Evolutionary conservation across 306 rosid genomes (phyloP), one percentile per base, ranked within the genome.

Genomic region (Parietaria judaica): DNA sequence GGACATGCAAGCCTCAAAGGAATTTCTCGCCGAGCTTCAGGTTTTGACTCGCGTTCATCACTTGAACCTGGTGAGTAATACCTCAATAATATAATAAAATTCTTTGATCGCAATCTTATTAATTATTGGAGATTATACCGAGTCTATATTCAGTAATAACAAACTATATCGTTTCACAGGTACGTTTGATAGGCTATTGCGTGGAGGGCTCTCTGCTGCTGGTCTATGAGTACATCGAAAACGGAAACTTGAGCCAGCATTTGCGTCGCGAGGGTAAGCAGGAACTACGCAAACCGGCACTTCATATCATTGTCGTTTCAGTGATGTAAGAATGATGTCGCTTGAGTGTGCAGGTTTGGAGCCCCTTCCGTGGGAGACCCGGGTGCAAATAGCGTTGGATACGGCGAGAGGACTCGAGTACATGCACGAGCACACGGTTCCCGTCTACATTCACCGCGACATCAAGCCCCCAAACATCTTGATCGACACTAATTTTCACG

Each of bases 1-100:
- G 95, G 95, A 84, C 58, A 84, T 84, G 88, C 91, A 82, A 64
- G 91, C 91, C 59, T 78, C 95, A 58, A 78, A 87, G 63, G 91
- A 87, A 50, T 84, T 87, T 65, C 80, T 80, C 46, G 81, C 86
- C 13, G 95, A 87, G 58, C 76, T 87, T 41, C 76, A 80, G 75
- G 85, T 87, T 72, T 72, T 87, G 11, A 87, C 91, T 43, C 91
- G 82, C 34, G 86, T 87, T 69, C 88, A 87, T 76, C 95, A 87
- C 74, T 76, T 87, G 75, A 87, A 87, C 72, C 64, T 87, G 95
- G 95, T 87, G 45, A 41, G 45, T 41, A 41, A 5, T 39, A 39
- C 31, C 31, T 23, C 31, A 1, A 23, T 23, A 23, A 23, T 23
- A 23, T 23, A 23, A 23, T 23, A 23, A 23, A 23, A 23, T 23